Base-by-base conservation (phyloP, 2,329 filamentous ascomycete genomes). In the Fusarium udum region DNA sequence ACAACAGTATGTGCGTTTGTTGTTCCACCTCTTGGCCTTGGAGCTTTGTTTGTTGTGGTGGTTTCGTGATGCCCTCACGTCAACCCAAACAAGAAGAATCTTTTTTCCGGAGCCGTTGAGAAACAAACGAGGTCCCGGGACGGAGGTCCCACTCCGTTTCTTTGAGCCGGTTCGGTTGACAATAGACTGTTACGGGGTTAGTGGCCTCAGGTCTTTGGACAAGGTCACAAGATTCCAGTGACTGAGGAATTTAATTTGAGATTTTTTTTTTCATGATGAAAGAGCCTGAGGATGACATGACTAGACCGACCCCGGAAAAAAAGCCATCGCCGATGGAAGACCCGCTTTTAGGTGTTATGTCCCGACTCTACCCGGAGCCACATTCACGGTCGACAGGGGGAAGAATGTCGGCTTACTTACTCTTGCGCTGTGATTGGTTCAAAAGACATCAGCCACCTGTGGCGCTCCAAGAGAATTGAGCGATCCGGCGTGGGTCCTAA, bases 351-450 rank as follows among this genome's bases (percentile, higher is more conserved):
- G 9, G 28, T 45, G 15, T 15, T 24, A 42, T 65, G 67, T 69
- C 77, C 82, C 82, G 82, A 81, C 63, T 81, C 82, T 76, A 74
- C 79, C 82, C 82, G 82, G 76, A 68, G 59, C 74, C 71, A 68
- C 72, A 66, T 51, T 69, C 37, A 13, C n/a, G 12, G 12, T 22
- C 61, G 37, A 24, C 67, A 69, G 65, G 67, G 67, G 65, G 24
- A 11, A 42, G 16, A 55, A 63, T 68, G 53, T 56, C 49, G 57
- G 66, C 66, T 69, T 69, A 69, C 66, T 69, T 69, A 69, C 64
- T 31, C 37, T 69, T 40, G 32, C 15, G 0, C 16, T 24, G 39
- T 82, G 78, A 86, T 87, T 86, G 84, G 85, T 46, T 43, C 6
- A 16, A 8, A 31, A 6, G 5, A 1, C 13, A 22, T 49, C 62